Evolutionary conservation across 139 green algal species (phyloP), one percentile per base, ranked within the genome.

Genomic region (Raphidocelis subcapitata): DNA sequence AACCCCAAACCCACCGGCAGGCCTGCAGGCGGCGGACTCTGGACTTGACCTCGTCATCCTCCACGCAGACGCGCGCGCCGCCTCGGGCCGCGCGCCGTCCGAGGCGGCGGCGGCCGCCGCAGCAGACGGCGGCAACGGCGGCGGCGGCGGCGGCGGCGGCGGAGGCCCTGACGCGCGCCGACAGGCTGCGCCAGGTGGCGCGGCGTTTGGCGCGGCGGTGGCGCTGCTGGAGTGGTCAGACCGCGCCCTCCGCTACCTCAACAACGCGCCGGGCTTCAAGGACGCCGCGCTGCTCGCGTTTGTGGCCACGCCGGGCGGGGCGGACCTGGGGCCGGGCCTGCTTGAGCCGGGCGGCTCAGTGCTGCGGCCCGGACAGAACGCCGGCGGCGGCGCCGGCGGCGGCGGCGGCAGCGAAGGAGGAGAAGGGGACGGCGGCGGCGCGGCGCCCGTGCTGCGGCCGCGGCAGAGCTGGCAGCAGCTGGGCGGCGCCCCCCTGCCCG

Each of bases 381-480:
- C 65, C 24, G 46, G 3, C 5, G 52, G 54, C n/a, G 62, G 18
- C 10, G n/a, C 24, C 12, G 32, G 21, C 29, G 26, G 33, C 68
- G 65, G 55, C 10, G 36, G 21, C 68, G 55, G 33, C 54, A 68
- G 28, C 36, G 37, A 28, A 24, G 44, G 31, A 29, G 28, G 16
- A 75, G 57, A 20, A 47, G 55, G 56, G 59, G 69, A 26, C 24
- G 46, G 51, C 33, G 29, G 49, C 26, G 55, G 55, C 55, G 26
- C 55, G 24, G 49, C 49, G 18, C 18, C 18, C 26, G 57, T 90
- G 28, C 54, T 46, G 12, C 75, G 85, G 21, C 86, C 86, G 1
- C 24, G 77, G 46, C 86, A 92, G 65, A 86, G 73, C 65, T 92
- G 81, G 72, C 65, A 90, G 82, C 67, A 86, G n/a, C 35, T 78